These are phyloP conservation scores for Penicillium antarcticum DNA, from an alignment of 495 filamentous ascomycete species.

Conservation along the genomic window DNA sequence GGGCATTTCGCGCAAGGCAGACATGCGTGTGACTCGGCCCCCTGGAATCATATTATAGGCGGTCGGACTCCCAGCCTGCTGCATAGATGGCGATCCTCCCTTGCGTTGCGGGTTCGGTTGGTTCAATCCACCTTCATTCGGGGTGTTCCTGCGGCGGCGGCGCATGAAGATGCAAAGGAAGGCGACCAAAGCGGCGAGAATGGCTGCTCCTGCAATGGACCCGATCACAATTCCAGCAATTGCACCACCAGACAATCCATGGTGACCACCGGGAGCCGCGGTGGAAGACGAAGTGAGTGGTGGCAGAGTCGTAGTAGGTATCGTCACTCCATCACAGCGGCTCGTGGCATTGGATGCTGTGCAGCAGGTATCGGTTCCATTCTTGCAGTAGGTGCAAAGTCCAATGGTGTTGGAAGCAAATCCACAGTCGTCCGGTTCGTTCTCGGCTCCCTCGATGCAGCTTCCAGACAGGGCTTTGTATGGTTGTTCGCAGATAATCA, in stretches of 20 bases:
- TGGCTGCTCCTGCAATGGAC: conserved; percentile 64
- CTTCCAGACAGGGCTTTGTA: conserved; percentile 66
- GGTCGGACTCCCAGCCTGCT: conserved; percentile 44
- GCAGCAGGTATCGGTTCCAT: conserved; percentile 95
- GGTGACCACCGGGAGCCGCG: conserved; percentile 34
- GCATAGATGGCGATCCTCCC: conserved; percentile 47
- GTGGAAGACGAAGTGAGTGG: conserved; percentile 52
- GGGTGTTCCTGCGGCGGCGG: conserved; percentile 52
- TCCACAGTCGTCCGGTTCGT: conserved; percentile 87
- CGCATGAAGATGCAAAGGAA: conserved; percentile 58
- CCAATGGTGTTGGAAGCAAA: conserved; percentile 77
- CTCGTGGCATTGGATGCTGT: conserved; percentile 68
- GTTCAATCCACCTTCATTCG: conserved; percentile 70
- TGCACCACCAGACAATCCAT: conserved; percentile 71
- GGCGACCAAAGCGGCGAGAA: conserved; percentile 61
- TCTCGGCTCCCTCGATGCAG: conserved; percentile 73
- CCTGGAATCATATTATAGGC: conserved; percentile 76
- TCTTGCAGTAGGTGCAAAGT: conserved; percentile 84
- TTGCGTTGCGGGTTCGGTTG: conserved; percentile 77
- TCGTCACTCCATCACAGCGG: conserved; percentile 66
- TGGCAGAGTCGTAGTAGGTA: conserved; percentile 68
- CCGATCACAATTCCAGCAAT: conserved; percentile 93
- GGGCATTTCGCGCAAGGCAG: conserved; percentile 74
- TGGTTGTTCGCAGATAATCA: conserved; percentile 82
- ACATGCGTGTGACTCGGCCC: conserved; percentile 92